phyloP scores from a whole-genome alignment of 2,329 filamentous ascomycete genomes.

The Trichoderma cornu-damae region DNA sequence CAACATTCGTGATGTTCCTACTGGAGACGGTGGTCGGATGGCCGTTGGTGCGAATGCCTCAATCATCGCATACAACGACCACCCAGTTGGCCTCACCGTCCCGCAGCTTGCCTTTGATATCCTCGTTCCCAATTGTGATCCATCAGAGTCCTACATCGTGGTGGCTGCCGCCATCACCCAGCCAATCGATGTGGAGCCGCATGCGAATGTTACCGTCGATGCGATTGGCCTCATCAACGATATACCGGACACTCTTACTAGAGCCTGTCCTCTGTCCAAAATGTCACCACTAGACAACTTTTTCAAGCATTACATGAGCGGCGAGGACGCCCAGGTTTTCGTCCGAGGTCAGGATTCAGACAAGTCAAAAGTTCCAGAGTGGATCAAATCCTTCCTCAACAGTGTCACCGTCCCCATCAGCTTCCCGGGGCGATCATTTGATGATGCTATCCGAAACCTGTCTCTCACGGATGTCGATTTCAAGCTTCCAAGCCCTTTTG shows the following conservation, averaged over 20 bases:
- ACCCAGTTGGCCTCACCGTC: slow-evolving; percentile 69
- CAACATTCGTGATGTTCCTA: slow-evolving; percentile 67
- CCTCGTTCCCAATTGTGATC: slow-evolving; percentile 73
- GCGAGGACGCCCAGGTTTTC: slow-evolving; percentile 72
- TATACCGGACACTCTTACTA: slow-evolving; percentile 67
- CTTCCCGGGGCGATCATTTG: slow-evolving; percentile 75
- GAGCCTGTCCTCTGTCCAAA: slow-evolving; percentile 67
- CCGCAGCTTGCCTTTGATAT: slow-evolving; percentile 81
- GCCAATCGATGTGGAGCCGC: slow-evolving; percentile 61
- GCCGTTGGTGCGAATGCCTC: slow-evolving; percentile 78
- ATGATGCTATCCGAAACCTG: slow-evolving; percentile 81
- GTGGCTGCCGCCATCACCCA: slow-evolving; percentile 71
- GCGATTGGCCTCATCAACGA: slow-evolving; percentile 67
- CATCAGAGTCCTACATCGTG: slow-evolving; percentile 66
- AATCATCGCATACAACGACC: slow-evolving; percentile 66
- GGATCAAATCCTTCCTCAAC: slow-evolving; percentile 75
- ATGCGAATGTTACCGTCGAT: slow-evolving; percentile 60
- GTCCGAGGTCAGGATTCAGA: slow-evolving; percentile 71
- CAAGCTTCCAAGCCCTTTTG: slow-evolving; percentile 72
- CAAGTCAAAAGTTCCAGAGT: slow-evolving; percentile 64
- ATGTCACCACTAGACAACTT: slow-evolving; percentile 82
- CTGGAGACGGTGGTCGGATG: slow-evolving; percentile 44
- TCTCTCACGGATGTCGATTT: slow-evolving; percentile 82
- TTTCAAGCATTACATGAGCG: slow-evolving; percentile 74
- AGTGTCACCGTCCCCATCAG: slow-evolving; percentile 80